phyloP scores from a whole-genome alignment of 371 early-diverging fungal species.

The Mucor saturninus region DNA sequence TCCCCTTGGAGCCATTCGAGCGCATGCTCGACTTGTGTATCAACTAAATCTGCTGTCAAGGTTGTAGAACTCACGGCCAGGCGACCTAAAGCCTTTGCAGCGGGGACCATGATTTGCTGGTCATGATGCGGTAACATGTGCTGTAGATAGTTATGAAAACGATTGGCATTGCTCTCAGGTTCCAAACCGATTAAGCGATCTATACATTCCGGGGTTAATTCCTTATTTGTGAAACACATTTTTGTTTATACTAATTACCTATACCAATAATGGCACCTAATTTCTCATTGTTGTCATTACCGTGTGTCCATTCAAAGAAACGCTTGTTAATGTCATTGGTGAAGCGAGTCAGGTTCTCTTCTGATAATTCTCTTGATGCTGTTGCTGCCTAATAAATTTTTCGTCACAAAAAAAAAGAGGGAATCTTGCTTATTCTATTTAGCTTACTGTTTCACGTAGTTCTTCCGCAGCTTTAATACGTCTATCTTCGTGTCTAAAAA shows the following conservation, averaged over 20 bases:
- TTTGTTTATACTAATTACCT: conserved; percentile 44
- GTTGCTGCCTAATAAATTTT: conserved; percentile 55
- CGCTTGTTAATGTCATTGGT: conserved; percentile 76
- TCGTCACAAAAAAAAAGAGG: too few species aligned
- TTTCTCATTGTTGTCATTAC: conserved; percentile 71
- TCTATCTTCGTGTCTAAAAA: conserved; percentile 58
- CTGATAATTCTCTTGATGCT: conserved; percentile 70
- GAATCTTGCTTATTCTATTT: too few species aligned
- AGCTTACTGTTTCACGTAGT: conserved; percentile 54
- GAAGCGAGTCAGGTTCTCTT: conserved; percentile 70
- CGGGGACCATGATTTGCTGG: conserved; percentile 82
- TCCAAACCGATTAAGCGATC: conserved; percentile 88
- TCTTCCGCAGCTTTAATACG: conserved; percentile 65
- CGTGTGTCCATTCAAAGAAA: conserved; percentile 75
- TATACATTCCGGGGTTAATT: conserved; percentile 29
- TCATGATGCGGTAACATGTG: conserved; percentile 83
- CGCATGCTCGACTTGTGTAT: conserved; percentile 87
- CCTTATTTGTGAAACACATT: neutral
- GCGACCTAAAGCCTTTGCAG: conserved; percentile 83
- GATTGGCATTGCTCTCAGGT: conserved; percentile 84
- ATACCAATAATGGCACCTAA: conserved; percentile 78
- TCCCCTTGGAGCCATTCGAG: conserved; percentile 93
- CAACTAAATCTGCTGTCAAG: conserved; percentile 83
- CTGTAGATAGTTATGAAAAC: conserved; percentile 88
- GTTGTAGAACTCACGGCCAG: conserved; percentile 80